Base-by-base conservation (phyloP, 257 asterid genomes). In the Solanum arcanum region DNA sequence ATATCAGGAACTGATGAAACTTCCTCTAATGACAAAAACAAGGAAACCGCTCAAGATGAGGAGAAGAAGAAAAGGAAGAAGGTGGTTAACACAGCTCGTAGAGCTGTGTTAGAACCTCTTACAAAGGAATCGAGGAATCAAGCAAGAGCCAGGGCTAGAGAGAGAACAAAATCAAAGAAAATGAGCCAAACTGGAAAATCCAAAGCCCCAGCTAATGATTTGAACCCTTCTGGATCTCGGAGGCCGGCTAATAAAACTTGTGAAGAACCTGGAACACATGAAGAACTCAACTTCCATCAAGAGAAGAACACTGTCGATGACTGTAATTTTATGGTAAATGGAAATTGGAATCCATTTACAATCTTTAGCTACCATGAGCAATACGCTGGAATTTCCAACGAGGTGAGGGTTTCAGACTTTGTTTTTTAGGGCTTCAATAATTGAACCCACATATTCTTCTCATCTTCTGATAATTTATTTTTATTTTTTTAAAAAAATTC, bases 121-220 rank as follows among this genome's bases (percentile, higher is more conserved):
- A 91, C 87, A 4, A 91, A 77, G 73, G 97, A 95, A 82, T 93
- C 94, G 0, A 94, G 98, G 91, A 85, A 77, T 20, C 93, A 41
- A 73, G 98, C 98, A 15, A 93, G 98, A 62, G 94, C 92, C 83
- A 90, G 96, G 87, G 98, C 98, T 47, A 93, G 94, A 87, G 95
- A 92, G 89, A 93, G 98, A 87, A 91, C 98, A 16, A 89, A 90
- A 83, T 92, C 90, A 88, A 93, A 94, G 86, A 94, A 87, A 87
- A 20, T 73, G n/a, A 89, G 56, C 73, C 27, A 87, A 35, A 21
- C 37, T 83, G 66, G 85, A 37, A 86, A 88, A 46, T 68, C 73
- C 23, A 21, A 27, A 35, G 5, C 29, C 16, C 1, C n/a, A 20
- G 76, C 12, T 69, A 23, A 69, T 7, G 76, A 69, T 15, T 69